Evolutionary conservation across 352 stramenopile species (phyloP).

Genomic region (Pythium scleroteichum): DNA sequence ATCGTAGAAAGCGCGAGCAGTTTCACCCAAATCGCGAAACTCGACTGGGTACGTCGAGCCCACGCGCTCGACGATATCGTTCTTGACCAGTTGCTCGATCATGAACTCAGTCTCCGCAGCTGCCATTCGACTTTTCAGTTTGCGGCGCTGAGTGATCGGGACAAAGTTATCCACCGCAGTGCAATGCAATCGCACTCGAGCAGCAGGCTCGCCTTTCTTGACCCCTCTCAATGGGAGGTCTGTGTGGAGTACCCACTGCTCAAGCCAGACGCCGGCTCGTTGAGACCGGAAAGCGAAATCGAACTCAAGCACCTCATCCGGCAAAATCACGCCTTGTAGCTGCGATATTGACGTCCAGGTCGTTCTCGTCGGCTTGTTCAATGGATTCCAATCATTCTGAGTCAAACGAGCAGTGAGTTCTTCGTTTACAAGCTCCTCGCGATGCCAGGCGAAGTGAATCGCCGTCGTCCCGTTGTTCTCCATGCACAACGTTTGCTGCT

Average conservation of each 20-base stretch:
- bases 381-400: constrained; percentile 6
- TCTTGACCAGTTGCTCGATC: constrained; percentile 52
- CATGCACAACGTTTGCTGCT: constrained; percentile 42
- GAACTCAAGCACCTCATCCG: constrained; percentile 50
- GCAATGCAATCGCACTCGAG: constrained; percentile 46
- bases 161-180: constrained; percentile 66
- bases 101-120: constrained; percentile 40
- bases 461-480: constrained; percentile 55
- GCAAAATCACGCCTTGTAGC: constrained; percentile 48
- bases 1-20: constrained; percentile 39
- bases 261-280: constrained; percentile 52
- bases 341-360: constrained; percentile 50
- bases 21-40: constrained; percentile 36
- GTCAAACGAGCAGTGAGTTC: constrained; percentile 16
- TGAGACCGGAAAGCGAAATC: constrained; percentile 60
- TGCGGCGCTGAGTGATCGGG: constrained; percentile 30
- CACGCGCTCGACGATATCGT: constrained; percentile 44
- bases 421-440: constrained; percentile 18
- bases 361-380: constrained; percentile 23
- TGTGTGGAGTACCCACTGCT: constrained; percentile 70
- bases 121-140: constrained; percentile 21
- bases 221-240: constrained; percentile 34
- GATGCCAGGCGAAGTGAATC: constrained; percentile 65
- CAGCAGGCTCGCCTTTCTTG: constrained; percentile 17
- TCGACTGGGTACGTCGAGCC: constrained; percentile 27